Evolutionary conservation across 768 basidiomycete genomes (phyloP).

Genomic region (Plicaturopsis crispa): DNA sequence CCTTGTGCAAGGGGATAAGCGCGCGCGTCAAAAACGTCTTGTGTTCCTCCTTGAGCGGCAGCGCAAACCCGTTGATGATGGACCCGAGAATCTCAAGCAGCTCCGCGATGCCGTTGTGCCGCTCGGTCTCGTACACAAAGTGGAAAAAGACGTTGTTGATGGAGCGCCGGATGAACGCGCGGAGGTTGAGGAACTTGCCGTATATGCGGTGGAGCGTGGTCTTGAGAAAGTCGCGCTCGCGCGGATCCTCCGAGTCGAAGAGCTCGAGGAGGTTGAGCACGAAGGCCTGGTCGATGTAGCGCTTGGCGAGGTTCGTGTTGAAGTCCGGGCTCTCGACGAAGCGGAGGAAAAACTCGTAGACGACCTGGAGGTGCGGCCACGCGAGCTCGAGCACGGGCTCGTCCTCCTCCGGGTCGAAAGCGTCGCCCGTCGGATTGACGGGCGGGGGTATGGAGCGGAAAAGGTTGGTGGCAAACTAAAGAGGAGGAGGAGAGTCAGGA

Average conservation of each 20-base stretch:
- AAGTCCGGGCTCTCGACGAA: conserved; percentile 98
- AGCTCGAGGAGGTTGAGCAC: conserved; percentile 95
- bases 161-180: conserved; percentile 96
- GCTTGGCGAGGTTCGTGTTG: conserved; percentile 96
- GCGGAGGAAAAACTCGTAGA: conserved; percentile 99
- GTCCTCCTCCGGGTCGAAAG: conserved; percentile 99
- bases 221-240: conserved; percentile 98
- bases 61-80: conserved; percentile 98
- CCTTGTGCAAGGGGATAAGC: conserved; percentile 95
- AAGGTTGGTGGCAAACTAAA: conserved; percentile 92
- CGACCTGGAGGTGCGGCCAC: conserved; percentile 99
- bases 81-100: conserved; percentile 96
- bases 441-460: conserved; percentile 99
- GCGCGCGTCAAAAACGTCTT: conserved; percentile 94
- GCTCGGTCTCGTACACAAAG: conserved; percentile 97
- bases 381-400: conserved; percentile 98
- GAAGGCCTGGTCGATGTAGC: conserved; percentile 94
- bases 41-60: conserved; percentile 98
- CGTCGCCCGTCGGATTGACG: conserved; percentile 96
- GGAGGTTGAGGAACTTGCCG: conserved; percentile 97
- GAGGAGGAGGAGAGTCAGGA: conserved; percentile 7
- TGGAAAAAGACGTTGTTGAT: conserved; percentile 99
- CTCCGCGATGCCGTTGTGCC: conserved; percentile 99
- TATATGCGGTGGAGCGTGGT: conserved; percentile 99
- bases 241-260: conserved; percentile 97